A percentile compares a stretch with the other conserved stretches of the same genome.
phyloP scores from a whole-genome alignment of 805 yeast species.

The Hanseniaspora lachancei region DNA sequence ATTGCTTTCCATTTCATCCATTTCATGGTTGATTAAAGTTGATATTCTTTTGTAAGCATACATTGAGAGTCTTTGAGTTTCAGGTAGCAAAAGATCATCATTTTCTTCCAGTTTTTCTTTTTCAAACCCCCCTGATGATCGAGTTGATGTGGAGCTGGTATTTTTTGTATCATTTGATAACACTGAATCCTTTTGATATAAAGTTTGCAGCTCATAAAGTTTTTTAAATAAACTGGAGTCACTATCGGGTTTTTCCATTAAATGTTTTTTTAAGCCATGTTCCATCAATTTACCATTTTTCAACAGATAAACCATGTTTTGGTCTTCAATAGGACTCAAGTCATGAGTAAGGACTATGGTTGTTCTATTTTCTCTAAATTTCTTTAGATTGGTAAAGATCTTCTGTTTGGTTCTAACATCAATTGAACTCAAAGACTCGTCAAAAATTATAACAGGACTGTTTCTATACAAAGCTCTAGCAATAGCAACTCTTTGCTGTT shows the following conservation, averaged over 20 bases:
- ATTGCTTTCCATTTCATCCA: not conserved
- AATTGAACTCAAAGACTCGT: constrained; percentile 76
- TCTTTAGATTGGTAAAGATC: constrained; percentile 39
- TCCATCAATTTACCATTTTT: constrained; percentile 45
- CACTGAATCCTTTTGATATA: not conserved
- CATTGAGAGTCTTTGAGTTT: not conserved
- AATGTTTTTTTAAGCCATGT: constrained; percentile 29
- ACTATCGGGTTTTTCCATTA: constrained; percentile 18
- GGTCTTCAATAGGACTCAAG: constrained; percentile 37
- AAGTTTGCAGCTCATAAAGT: not conserved
- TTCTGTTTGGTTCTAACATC: constrained; percentile 39
- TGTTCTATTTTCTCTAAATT: constrained; percentile 54
- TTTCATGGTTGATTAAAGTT: not conserved
- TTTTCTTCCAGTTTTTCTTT: not conserved
- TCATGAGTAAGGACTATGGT: constrained; percentile 80
- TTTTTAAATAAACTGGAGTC: not conserved
- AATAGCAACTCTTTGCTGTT: constrained; percentile 66
- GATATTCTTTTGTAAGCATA: not conserved
- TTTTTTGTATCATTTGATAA: not conserved
- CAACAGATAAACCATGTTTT: constrained; percentile 49
- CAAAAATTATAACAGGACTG: constrained; percentile 64
- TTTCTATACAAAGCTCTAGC: constrained; percentile 72
- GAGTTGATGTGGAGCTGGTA: not conserved
- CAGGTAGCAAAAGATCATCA: not conserved
- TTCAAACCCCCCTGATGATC: not conserved